Base-by-base conservation (phyloP, 164 flowering plant species). In the Sedum album region DNA sequence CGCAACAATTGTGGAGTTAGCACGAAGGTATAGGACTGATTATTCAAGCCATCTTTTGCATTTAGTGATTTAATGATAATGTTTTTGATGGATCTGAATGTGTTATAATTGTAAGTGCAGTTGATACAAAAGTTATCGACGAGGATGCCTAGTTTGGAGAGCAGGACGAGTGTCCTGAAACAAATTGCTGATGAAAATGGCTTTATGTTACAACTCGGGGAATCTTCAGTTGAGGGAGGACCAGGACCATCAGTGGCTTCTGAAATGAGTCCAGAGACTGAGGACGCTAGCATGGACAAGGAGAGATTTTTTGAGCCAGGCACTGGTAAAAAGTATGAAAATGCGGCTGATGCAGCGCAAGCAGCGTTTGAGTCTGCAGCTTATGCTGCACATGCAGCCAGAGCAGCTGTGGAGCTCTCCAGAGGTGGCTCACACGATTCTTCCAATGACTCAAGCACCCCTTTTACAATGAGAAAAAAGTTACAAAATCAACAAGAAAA, bases 291-390 rank as follows among this genome's bases (percentile, higher is more conserved):
- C 28, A 65, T 62, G 6, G 67, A 8, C 8, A 72, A 72, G 36
- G 81, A 75, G 66, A 72, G 57, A 21, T 74, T 69, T 42, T 75
- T 79, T 61, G 84, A 70, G 68, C 79, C 91, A 25, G 8, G 68
- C 53, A 76, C 75, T 39, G 76, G 71, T 67, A 76, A 63, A 46
- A 83, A 81, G 64, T 90, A 88, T 72, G 79, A 62, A 73, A 86
- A 88, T 73, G 94, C 88, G 39, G 89, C 88, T 61, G 85, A 78
- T 78, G 97, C 97, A 67, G 94, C 93, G 55, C 93, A 89, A 75
- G 94, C 86, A 51, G 98, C 98, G 39, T 93, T 87, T 76, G 85
- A 87, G 75, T 90, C 92, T 1, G 90, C 91, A 6, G 92, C 90
- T 42, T 73, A 81, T 72, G 89, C 93, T 53, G 96, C 96, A 28